These are phyloP conservation scores for Cordyceps militaris DNA, from an alignment of 2,329 filamentous ascomycete genomes.

Conservation along the genomic window DNA sequence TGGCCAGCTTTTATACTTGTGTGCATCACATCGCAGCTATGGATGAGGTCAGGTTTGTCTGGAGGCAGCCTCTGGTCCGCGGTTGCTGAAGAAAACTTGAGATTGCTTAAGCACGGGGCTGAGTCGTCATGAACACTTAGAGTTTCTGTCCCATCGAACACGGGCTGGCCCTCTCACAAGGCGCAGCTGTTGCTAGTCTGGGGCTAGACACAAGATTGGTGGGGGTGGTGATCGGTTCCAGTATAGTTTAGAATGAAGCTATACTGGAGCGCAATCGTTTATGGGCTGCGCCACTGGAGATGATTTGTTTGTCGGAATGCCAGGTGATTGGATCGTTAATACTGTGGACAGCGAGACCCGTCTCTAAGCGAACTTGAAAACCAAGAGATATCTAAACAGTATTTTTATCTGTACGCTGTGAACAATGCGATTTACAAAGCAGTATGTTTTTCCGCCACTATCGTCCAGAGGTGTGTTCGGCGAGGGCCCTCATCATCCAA, in stretches of 20 bases:
- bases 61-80: slow-evolving; percentile 1
- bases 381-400: too few species aligned
- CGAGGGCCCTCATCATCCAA: too few species aligned
- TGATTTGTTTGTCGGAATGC: neutral
- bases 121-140: neutral
- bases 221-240: neutral
- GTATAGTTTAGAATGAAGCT: neutral
- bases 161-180: neutral
- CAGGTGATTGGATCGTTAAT: too few species aligned
- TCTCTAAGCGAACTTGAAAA: too few species aligned
- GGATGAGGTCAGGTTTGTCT: neutral
- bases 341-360: too few species aligned
- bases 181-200: slow-evolving; percentile 1
- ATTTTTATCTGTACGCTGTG: too few species aligned
- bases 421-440: too few species aligned
- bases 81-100: too few species aligned
- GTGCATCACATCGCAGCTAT: neutral
- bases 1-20: neutral
- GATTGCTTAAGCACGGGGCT: neutral
- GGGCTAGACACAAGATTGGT: neutral
- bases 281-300: neutral
- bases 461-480: too few species aligned
- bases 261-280: neutral
- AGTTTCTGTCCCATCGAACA: neutral
- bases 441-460: too few species aligned